Evolutionary conservation across 2,329 filamentous ascomycete species (phyloP).

Genomic region (Alternaria burnsii): DNA sequence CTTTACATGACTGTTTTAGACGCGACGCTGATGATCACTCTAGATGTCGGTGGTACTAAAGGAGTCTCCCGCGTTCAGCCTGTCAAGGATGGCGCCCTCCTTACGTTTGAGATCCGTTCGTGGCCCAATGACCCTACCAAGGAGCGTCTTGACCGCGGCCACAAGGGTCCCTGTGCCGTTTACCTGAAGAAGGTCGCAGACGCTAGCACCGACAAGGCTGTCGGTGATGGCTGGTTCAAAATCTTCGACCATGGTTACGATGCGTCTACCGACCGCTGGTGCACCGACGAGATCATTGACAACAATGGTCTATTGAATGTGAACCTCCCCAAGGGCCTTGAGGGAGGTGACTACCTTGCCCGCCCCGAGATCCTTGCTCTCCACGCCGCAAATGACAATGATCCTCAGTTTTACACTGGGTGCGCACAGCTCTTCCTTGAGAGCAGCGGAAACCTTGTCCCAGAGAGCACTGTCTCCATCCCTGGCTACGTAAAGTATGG

Average conservation of each 20-base stretch:
- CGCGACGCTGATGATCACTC: constrained; percentile 20
- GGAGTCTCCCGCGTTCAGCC: constrained; percentile 59
- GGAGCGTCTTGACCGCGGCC: constrained; percentile 66
- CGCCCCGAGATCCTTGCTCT: constrained; percentile 75
- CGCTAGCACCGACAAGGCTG: constrained; percentile 59
- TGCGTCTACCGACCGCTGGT: constrained; percentile 66
- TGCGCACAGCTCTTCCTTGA: constrained; percentile 76
- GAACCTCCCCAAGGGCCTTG: constrained; percentile 67
- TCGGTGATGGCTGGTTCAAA: constrained; percentile 79
- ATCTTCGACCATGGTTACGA: constrained; percentile 76
- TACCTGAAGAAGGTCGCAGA: constrained; percentile 75
- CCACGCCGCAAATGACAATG: constrained; percentile 65
- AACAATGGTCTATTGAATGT: constrained; percentile 71
- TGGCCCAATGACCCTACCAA: constrained; percentile 65
- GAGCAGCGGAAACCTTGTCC: constrained; percentile 57
- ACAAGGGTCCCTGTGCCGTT: constrained; percentile 75
- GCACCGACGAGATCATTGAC: constrained; percentile 72
- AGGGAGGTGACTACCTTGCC: constrained; percentile 74
- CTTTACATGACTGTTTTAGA: no score
- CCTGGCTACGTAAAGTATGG: constrained; percentile 69
- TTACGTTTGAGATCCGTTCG: constrained; percentile 73
- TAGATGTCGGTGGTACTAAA: constrained; percentile 59
- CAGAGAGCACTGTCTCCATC: constrained; percentile 67
- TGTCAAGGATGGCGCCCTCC: constrained; percentile 60
- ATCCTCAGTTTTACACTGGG: constrained; percentile 75